Conservation (phyloP, 495 filamentous ascomycete genomes). For the Niebla homalea region DNA sequence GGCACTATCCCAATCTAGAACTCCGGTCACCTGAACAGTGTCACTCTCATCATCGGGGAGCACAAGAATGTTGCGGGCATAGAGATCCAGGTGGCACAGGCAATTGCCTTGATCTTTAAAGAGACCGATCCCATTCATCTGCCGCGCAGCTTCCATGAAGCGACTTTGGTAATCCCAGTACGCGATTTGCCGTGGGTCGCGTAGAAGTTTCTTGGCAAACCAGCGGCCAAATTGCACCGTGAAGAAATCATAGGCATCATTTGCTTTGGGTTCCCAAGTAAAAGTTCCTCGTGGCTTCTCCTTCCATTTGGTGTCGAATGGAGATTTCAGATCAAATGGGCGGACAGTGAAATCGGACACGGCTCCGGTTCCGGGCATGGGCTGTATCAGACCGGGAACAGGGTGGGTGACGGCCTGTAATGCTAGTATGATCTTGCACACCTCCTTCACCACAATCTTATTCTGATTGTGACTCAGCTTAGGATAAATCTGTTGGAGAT, state of each 20-base stretch:
- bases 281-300: not conserved
- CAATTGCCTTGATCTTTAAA: slow-evolving; percentile 21
- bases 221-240: slow-evolving; percentile 4
- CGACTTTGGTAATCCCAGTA: not conserved
- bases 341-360: not conserved
- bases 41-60: not conserved
- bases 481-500: not conserved
- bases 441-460: not conserved
- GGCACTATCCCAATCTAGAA: slow-evolving; percentile 42
- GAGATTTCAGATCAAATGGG: slow-evolving; percentile 1
- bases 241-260: not conserved
- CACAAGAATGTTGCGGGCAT: slow-evolving; percentile 42
- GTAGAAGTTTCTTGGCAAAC: not conserved
- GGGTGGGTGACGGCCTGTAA: not conserved
- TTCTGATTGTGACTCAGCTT: not conserved
- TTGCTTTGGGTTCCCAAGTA: not conserved
- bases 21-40: slow-evolving; percentile 26
- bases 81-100: slow-evolving; percentile 17
- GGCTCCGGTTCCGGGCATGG: not conserved
- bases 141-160: not conserved
- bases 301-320: not conserved
- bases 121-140: not conserved
- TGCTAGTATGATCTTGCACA: not conserved
- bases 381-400: not conserved
- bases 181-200: not conserved